These are phyloP conservation scores for Pseudevernia furfuracea DNA, from an alignment of 495 filamentous ascomycete genomes.

Conservation along the genomic window DNA sequence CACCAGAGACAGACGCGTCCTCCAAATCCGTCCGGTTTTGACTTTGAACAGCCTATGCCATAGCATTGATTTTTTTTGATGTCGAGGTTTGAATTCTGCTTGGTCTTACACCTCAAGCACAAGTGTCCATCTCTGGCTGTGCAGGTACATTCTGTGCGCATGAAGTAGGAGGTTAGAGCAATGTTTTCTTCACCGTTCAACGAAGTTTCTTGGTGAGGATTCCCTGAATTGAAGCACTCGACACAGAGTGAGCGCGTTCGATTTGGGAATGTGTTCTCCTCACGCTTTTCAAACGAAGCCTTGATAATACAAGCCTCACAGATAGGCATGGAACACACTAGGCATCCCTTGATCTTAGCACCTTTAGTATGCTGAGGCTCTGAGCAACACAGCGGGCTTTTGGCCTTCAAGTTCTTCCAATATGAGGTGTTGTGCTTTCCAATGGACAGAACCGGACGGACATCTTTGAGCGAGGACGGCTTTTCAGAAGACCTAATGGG, in stretches of 20 bases:
- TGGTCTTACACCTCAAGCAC: constrained; percentile 27
- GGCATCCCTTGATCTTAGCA: constrained; percentile 20
- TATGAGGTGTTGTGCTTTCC: constrained; percentile 23
- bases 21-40: constrained; percentile 8
- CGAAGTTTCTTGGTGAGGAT: constrained; percentile 17
- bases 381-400: constrained; percentile 21
- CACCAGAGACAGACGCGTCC: constrained; percentile 29
- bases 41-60: constrained; percentile 22
- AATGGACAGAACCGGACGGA: constrained; percentile 15
- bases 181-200: not conserved
- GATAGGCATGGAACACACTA: constrained; percentile 28
- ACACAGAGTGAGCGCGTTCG: constrained; percentile 25
- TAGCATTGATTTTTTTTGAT: constrained; percentile 16
- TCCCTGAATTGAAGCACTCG: constrained; percentile 21
- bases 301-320: constrained; percentile 30
- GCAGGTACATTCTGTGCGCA: constrained; percentile 20
- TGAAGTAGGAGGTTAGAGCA: constrained; percentile 9
- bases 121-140: constrained; percentile 28
- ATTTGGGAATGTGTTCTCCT: constrained; percentile 24
- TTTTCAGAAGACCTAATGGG: not conserved
- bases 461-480: not conserved
- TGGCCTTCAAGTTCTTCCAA: constrained; percentile 26
- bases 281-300: constrained; percentile 23
- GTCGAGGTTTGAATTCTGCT: constrained; percentile 19
- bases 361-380: constrained; percentile 25